Evolutionary conservation across 164 flowering plant species (phyloP).

Genomic region (Aristolochia contorta): DNA sequence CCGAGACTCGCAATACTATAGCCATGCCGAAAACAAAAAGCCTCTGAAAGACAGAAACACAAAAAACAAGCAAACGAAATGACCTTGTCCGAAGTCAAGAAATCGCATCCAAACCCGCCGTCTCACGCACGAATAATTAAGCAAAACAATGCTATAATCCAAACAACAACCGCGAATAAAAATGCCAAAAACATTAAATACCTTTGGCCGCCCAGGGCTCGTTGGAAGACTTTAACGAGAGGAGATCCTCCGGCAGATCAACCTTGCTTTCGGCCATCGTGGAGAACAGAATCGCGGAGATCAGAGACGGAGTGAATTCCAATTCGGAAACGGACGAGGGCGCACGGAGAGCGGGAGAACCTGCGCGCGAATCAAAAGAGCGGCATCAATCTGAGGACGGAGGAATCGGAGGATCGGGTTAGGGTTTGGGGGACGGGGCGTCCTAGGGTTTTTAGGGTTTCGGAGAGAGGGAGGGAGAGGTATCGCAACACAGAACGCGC

Average conservation of each 20-base stretch:
- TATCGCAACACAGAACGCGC: background rate
- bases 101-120: background rate
- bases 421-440: background rate
- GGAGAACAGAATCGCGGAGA: background rate
- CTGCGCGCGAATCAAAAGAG: background rate
- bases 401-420: background rate
- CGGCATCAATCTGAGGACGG: background rate
- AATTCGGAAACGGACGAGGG: background rate
- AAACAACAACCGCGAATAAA: background rate
- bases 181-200: slow-evolving; percentile 9
- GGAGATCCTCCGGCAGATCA: slow-evolving; percentile 74
- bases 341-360: slow-evolving; percentile 1
- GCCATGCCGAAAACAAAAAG: background rate
- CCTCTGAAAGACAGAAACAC: background rate
- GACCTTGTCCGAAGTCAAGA: background rate
- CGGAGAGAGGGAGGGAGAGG: too few relatives aligned
- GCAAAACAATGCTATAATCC: background rate
- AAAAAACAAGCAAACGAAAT: background rate
- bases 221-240: slow-evolving; percentile 37
- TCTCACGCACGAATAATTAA: background rate
- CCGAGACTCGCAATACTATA: too few relatives aligned
- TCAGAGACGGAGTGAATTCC: background rate
- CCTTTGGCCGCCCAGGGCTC: slow-evolving; percentile 45
- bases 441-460: slow-evolving; percentile 6
- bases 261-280: slow-evolving; percentile 59